Evolutionary conservation across 75 land plant genomes (phyloP).

Genomic region (Pinus taeda): DNA sequence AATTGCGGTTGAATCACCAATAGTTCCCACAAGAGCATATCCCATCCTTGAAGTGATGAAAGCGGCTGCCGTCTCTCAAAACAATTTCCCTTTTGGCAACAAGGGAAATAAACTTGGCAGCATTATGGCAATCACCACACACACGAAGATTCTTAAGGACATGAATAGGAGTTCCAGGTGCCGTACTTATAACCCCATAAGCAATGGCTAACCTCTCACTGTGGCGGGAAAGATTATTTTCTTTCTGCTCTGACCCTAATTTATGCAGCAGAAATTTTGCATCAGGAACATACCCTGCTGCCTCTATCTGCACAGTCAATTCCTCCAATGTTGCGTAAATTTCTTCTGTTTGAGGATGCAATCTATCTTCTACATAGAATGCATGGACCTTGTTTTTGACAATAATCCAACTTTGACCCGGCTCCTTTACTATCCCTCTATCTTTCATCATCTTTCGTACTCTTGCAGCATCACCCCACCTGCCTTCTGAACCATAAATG

Average conservation of each 20-base stretch:
- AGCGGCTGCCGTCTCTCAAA: conserved; percentile 25
- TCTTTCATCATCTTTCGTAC: conserved; percentile 38
- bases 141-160: conserved; percentile 21
- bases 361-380: conserved; percentile 6
- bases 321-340: conserved; percentile 16
- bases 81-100: conserved; percentile 12
- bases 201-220: conserved; percentile 38
- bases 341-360: conserved; percentile 15
- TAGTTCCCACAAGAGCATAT: conserved; percentile 25
- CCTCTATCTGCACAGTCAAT: conserved; percentile 9
- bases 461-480: conserved; percentile 42
- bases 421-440: conserved; percentile 32
- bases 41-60: conserved; percentile 33
- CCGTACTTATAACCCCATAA: conserved; percentile 24
- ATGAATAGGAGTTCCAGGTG: conserved; percentile 20
- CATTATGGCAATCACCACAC: conserved; percentile 26
- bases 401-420: conserved; percentile 55
- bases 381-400: conserved; percentile 10
- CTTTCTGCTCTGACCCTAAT: conserved; percentile 6
- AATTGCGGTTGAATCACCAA: neutral
- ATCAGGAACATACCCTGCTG: conserved; percentile 12
- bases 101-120: conserved; percentile 18
- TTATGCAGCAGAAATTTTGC: conserved; percentile 13
- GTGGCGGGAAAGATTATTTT: conserved; percentile 12
- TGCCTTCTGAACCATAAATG: conserved; percentile 45